These are phyloP conservation scores for Boechera stricta DNA, from an alignment of 345 rosid species.

Conservation along the genomic window DNA sequence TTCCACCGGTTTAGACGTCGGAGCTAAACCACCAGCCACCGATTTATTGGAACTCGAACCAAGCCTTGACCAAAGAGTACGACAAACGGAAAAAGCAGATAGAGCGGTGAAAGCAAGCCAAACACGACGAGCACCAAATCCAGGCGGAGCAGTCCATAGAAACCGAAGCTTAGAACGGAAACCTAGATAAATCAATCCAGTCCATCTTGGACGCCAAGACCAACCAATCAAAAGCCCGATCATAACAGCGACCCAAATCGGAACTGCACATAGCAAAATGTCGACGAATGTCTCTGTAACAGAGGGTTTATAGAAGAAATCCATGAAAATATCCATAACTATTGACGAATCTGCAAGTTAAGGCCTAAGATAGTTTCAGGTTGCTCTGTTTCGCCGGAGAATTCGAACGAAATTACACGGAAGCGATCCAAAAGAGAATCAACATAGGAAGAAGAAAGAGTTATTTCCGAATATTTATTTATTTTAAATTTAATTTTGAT, in stretches of 20 bases:
- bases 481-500: slow-evolving; percentile 1
- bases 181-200: slow-evolving; percentile 79
- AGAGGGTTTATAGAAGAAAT: slow-evolving; percentile 64
- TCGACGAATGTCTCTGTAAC: slow-evolving; percentile 90
- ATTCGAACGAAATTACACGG: slow-evolving; percentile 29
- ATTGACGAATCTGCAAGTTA: background rate
- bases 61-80: slow-evolving; percentile 69
- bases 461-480: slow-evolving; percentile 17
- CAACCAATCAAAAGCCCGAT: slow-evolving; percentile 96
- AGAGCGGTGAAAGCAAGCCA: slow-evolving; percentile 96
- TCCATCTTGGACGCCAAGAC: slow-evolving; percentile 99
- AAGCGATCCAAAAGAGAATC: slow-evolving; percentile 20
- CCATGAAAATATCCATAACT: slow-evolving; percentile 73
- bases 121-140: slow-evolving; percentile 90
- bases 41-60: slow-evolving; percentile 52
- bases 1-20: background rate
- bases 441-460: slow-evolving; percentile 21
- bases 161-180: slow-evolving; percentile 80
- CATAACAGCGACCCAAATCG: slow-evolving; percentile 96
- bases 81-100: slow-evolving; percentile 79
- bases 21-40: background rate
- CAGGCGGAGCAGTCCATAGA: slow-evolving; percentile 89
- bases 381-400: slow-evolving; percentile 28
- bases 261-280: slow-evolving; percentile 86
- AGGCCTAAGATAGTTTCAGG: background rate